phyloP scores from a whole-genome alignment of 129 eudicot species.

The Flaveria linearis region DNA sequence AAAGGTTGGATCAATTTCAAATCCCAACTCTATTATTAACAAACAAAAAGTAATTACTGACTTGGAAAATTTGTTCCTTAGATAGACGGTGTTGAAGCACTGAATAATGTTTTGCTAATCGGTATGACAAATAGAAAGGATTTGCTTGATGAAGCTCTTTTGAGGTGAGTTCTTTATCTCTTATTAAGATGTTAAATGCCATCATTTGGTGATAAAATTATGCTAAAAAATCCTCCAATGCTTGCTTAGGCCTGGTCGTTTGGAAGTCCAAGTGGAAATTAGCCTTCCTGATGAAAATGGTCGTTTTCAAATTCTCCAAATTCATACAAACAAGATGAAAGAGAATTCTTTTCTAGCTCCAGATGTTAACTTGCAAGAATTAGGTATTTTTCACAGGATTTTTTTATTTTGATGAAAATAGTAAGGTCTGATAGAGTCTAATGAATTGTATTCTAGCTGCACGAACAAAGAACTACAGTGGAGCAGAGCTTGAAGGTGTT shows the following conservation, averaged over 20 bases:
- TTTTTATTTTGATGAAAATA: background rate
- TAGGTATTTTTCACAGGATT: slow-evolving; percentile 47
- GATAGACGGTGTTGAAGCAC: slow-evolving; percentile 99
- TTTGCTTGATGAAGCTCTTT: no score
- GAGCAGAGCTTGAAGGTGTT: slow-evolving; percentile 99
- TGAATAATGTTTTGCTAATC: slow-evolving; percentile 93
- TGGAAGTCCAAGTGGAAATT: slow-evolving; percentile 98
- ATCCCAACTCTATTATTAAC: slow-evolving; percentile 14
- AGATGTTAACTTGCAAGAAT: slow-evolving; percentile 86
- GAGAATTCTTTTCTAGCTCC: slow-evolving; percentile 96
- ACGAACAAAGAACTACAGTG: slow-evolving; percentile 96
- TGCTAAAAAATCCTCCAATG: no score
- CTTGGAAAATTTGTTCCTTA: slow-evolving; percentile 35
- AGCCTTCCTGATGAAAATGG: slow-evolving; percentile 98
- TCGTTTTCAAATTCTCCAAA: slow-evolving; percentile 90
- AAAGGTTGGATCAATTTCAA: slow-evolving; percentile 56
- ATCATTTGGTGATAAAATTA: no score
- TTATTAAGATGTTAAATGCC: no score
- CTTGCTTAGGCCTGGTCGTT: slow-evolving; percentile 87
- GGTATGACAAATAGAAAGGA: slow-evolving; percentile 99
- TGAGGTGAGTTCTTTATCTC: no score
- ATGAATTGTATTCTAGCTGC: slow-evolving; percentile 56
- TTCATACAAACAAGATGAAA: slow-evolving; percentile 96
- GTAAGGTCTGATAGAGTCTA: slow-evolving; percentile 4
- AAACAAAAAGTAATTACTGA: slow-evolving; percentile 22